phyloP scores from a whole-genome alignment of 2,329 filamentous ascomycete genomes.

The Pezicula neosporulosa region DNA sequence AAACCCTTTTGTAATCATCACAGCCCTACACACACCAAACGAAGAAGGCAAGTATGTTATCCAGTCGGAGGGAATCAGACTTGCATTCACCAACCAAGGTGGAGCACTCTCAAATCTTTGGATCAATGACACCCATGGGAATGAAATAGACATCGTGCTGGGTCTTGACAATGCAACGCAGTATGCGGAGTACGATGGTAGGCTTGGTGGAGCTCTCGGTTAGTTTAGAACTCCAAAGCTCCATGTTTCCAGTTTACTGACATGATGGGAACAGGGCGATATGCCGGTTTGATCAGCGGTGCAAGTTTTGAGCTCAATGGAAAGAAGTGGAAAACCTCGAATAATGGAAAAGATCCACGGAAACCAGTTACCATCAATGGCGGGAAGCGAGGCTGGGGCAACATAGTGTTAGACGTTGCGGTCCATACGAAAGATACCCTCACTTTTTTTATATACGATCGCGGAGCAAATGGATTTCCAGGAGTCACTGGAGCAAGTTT shows the following conservation, averaged over 20 bases:
- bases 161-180: slow-evolving; percentile 67
- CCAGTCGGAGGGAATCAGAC: slow-evolving; percentile 59
- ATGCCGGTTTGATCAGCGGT: slow-evolving; percentile 75
- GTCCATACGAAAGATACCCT: slow-evolving; percentile 61
- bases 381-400: slow-evolving; percentile 67
- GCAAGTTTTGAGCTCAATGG: slow-evolving; percentile 65
- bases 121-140: slow-evolving; percentile 63
- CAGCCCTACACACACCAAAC: slow-evolving; percentile 38
- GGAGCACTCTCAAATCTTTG: slow-evolving; percentile 67
- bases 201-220: slow-evolving; percentile 15
- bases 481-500: slow-evolving; percentile 33
- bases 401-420: slow-evolving; percentile 68
- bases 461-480: slow-evolving; percentile 70
- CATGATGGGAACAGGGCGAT: slow-evolving; percentile 57
- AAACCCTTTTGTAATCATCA: slow-evolving; percentile 1
- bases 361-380: slow-evolving; percentile 64
- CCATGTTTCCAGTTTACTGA: not conserved
- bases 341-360: slow-evolving; percentile 51
- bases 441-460: slow-evolving; percentile 68
- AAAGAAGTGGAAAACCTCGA: slow-evolving; percentile 39
- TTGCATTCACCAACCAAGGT: slow-evolving; percentile 67
- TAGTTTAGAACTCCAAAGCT: not conserved
- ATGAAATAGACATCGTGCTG: slow-evolving; percentile 64
- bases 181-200: slow-evolving; percentile 59
- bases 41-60: slow-evolving; percentile 67